Conservation (phyloP, 2,329 filamentous ascomycete species). For the Harringtonia lauricola region DNA sequence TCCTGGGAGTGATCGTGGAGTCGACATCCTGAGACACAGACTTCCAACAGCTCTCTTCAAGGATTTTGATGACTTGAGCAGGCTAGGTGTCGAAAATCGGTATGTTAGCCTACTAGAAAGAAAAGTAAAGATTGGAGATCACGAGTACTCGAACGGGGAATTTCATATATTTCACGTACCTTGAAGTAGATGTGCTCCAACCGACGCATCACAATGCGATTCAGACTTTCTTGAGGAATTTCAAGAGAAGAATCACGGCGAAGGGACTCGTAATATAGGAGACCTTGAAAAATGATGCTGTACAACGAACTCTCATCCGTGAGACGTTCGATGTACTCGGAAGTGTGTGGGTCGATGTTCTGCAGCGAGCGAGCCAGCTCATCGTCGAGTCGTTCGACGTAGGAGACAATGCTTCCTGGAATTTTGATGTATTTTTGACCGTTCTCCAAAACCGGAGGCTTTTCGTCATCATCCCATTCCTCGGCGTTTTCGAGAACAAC, state of each 20-base stretch:
- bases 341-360: conserved; percentile 94
- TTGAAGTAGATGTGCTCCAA: conserved; percentile 99
- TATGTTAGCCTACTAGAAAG: too few species aligned
- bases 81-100: conserved; percentile 37
- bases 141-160: too few species aligned
- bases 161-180: too few species aligned
- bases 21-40: conserved; percentile 57
- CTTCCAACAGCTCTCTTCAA: conserved; percentile 93
- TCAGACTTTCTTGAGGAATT: conserved; percentile 73
- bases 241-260: conserved; percentile 60
- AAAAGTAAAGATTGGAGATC: too few species aligned
- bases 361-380: conserved; percentile 96
- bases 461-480: conserved; percentile 99
- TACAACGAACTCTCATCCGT: conserved; percentile 86
- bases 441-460: conserved; percentile 61
- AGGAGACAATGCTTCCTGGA: conserved; percentile 87
- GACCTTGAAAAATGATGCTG: conserved; percentile 78
- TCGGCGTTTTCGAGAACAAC: conserved; percentile 86
- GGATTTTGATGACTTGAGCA: conserved; percentile 79
- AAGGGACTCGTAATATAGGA: conserved; percentile 80
- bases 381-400: conserved; percentile 89
- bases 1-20: conserved; percentile 71
- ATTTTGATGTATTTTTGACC: conserved; percentile 81
- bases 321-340: conserved; percentile 93
- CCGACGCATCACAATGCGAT: conserved; percentile 86